These are phyloP conservation scores for Globisporangium sylvaticum DNA, from an alignment of 352 stramenopile species.

Conservation along the genomic window DNA sequence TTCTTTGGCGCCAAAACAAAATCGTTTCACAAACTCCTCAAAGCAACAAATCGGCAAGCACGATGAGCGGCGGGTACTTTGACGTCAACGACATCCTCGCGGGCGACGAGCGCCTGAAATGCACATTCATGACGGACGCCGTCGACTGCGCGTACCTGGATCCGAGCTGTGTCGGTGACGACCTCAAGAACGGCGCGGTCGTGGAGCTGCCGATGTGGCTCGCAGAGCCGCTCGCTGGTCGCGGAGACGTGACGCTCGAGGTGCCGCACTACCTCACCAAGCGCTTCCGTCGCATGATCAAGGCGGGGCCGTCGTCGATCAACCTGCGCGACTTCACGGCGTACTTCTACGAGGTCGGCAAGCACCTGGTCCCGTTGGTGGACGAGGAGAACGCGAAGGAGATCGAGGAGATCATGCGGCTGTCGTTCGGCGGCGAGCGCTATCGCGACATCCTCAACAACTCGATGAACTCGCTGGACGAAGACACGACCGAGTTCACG, in stretches of 20 bases:
- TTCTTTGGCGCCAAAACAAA: no score
- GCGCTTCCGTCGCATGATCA: conserved; percentile 80
- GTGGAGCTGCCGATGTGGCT: conserved; percentile 84
- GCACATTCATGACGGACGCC: conserved; percentile 63
- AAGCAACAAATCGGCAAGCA: background rate
- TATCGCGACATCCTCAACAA: conserved; percentile 81
- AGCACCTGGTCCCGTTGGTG: conserved; percentile 53
- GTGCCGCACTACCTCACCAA: conserved; percentile 59
- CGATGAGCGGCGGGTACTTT: conserved; percentile 43
- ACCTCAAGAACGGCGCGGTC: conserved; percentile 38
- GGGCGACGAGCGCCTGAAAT: conserved; percentile 78
- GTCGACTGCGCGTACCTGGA: conserved; percentile 75
- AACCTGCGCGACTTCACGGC: conserved; percentile 76
- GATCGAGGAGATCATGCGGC: conserved; percentile 76
- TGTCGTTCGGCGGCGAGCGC: conserved; percentile 71
- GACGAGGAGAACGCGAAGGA: conserved; percentile 38
- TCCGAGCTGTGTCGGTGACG: conserved; percentile 47
- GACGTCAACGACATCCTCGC: conserved; percentile 76
- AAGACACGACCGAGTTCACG: conserved; percentile 85
- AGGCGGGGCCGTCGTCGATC: conserved; percentile 63
- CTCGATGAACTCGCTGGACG: conserved; percentile 76
- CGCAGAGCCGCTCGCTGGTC: conserved; percentile 43
- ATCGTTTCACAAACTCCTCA: no score
- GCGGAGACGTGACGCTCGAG: conserved; percentile 51
- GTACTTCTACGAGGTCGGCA: conserved; percentile 70